Percentiles rank a stretch among this genome's conserved stretches.
Evolutionary conservation across 495 filamentous ascomycete species (phyloP).

Genomic region (Podospora comata): DNA sequence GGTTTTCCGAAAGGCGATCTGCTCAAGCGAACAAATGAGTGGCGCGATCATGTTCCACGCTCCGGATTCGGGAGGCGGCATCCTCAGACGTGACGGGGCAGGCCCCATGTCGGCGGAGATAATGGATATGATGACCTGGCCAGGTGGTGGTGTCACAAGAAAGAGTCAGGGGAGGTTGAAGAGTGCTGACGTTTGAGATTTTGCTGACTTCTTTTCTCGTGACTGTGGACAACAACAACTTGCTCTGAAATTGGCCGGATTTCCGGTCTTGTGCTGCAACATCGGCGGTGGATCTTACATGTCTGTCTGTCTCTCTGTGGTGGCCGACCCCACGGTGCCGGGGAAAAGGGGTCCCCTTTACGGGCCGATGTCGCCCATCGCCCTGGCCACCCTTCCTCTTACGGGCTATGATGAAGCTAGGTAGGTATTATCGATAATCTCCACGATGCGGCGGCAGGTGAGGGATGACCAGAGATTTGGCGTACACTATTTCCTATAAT

Average conservation of each 20-base stretch:
- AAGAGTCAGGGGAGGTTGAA: conserved; percentile 14
- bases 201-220: conserved; percentile 7
- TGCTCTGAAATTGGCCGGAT: conserved; percentile 17
- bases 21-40: conserved; percentile 17
- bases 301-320: neutral
- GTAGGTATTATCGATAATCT: neutral
- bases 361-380: conserved; percentile 3
- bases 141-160: conserved; percentile 17
- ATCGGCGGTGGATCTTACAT: neutral
- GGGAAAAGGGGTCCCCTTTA: neutral
- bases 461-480: neutral
- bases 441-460: neutral
- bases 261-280: conserved; percentile 2
- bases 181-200: neutral
- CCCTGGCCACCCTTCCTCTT: neutral
- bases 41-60: conserved; percentile 25
- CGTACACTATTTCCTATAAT: conserved; percentile 58
- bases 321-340: neutral
- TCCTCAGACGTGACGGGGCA: conserved; percentile 15
- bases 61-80: conserved; percentile 21
- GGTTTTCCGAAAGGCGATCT: conserved; percentile 16
- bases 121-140: conserved; percentile 24
- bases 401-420: neutral
- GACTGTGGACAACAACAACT: conserved; percentile 17
- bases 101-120: conserved; percentile 18